Evolutionary conservation across 345 rosid species (phyloP), one percentile per base, ranked within the genome.

Genomic region (Populus alba): DNA sequence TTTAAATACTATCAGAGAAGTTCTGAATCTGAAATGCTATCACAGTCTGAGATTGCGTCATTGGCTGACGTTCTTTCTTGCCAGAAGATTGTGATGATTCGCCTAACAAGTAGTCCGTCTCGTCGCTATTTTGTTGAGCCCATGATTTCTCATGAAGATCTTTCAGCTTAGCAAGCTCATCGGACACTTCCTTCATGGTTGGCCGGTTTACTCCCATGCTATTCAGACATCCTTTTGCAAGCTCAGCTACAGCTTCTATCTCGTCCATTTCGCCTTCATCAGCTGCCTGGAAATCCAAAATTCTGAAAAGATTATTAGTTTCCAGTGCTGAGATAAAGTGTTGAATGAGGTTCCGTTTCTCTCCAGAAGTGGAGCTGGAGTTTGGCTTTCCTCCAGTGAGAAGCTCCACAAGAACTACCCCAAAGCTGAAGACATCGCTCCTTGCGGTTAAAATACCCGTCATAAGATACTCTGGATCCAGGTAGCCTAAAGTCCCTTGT

Each of bases 401-500:
- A 37, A 85, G 80, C 63, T 85, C 88, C 6, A 85, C 72, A 8
- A 87, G 80, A 8, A 84, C 83, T 0, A 82, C 86, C 4, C 85
- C 85, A 9, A 78, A 87, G 67, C 89, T 84, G 13, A 73, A 83
- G 1, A 85, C 87, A 38, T 87, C 89, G 1, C 85, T 81, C 41
- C 80, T 79, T 16, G 59, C 80, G 3, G 81, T 85, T 25, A 84
- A 63, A 5, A 5, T 10, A 7, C 79, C 75, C 0, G 83, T 87
- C 72, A 74, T 38, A 20, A 77, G 76, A 71, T 82, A 87, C 66
- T 87, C 84, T 0, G 87, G 89, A 62, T 87, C 86, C 7, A 84
- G 53, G 72, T 84, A 87, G 2, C 86, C 89, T 0, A 80, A 17
- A 22, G 85, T 83, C 1, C 88, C 88, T 68, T 79, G 72, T 1